Evolutionary conservation across 192 early-diverging fungal species (phyloP).

Genomic region (Dissophora globulifera): DNA sequence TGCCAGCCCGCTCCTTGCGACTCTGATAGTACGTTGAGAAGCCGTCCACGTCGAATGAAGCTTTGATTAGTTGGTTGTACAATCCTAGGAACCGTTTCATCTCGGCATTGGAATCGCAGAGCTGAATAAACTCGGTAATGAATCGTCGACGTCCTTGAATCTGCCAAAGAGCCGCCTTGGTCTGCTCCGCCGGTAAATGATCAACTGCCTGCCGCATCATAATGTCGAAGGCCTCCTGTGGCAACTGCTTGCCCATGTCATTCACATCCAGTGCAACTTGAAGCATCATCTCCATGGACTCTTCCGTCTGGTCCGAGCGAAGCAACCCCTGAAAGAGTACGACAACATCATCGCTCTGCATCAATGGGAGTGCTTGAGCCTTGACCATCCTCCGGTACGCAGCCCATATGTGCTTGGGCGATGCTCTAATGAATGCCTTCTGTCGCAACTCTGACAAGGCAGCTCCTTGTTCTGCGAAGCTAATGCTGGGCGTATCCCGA

Average conservation of each 20-base stretch:
- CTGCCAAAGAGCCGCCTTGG: slow-evolving; percentile 30
- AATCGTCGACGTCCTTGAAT: slow-evolving; percentile 50
- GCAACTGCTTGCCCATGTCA: slow-evolving; percentile 40
- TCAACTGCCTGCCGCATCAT: slow-evolving; percentile 21
- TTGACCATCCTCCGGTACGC: slow-evolving; percentile 28
- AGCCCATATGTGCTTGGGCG: slow-evolving; percentile 14
- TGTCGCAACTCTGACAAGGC: slow-evolving; percentile 30
- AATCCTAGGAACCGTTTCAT: slow-evolving; percentile 26
- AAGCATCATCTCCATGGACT: slow-evolving; percentile 49
- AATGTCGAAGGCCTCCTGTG: slow-evolving; percentile 36
- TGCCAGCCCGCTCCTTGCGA: slow-evolving; percentile 17
- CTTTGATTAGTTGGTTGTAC: slow-evolving; percentile 13
- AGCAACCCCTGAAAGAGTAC: slow-evolving; percentile 19
- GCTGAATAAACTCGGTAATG: slow-evolving; percentile 29
- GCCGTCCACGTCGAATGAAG: slow-evolving; percentile 31
- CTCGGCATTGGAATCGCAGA: slow-evolving; percentile 41
- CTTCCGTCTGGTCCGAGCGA: slow-evolving; percentile 24
- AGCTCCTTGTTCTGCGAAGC: slow-evolving; percentile 1
- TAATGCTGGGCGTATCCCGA: neutral
- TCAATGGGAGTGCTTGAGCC: neutral
- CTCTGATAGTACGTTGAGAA: slow-evolving; percentile 38
- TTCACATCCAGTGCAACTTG: slow-evolving; percentile 41
- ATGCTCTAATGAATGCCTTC: slow-evolving; percentile 24
- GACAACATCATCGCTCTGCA: slow-evolving; percentile 33
- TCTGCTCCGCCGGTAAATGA: slow-evolving; percentile 33